Conservation (phyloP, 2,329 filamentous ascomycete genomes). For the Claviceps africana region DNA sequence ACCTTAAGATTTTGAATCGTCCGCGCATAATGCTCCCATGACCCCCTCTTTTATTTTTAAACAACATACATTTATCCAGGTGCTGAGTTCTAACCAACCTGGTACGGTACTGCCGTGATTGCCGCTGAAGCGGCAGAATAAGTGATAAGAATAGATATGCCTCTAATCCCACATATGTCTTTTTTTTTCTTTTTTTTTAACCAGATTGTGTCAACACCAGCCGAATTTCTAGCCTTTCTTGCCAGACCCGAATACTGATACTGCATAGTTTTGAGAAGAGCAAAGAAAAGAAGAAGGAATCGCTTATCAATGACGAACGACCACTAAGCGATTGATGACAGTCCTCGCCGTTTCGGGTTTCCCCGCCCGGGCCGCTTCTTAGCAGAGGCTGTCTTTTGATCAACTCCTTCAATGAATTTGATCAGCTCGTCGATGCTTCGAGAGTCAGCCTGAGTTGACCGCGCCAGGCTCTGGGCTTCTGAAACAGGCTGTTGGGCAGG, state of each 20-base stretch:
- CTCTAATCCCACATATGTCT: neutral
- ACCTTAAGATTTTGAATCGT: neutral
- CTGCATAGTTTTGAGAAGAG: neutral
- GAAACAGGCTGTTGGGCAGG: conserved; percentile 15
- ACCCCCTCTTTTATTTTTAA: neutral
- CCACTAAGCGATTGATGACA: conserved; percentile 3
- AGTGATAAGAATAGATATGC: neutral
- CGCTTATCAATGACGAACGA: neutral
- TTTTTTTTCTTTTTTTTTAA: neutral
- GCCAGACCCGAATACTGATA: neutral
- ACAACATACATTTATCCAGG: neutral
- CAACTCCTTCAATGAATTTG: conserved; percentile 78
- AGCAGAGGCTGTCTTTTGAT: conserved; percentile 35
- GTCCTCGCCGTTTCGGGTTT: conserved; percentile 42
- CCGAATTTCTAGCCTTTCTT: neutral
- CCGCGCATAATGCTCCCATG: neutral
- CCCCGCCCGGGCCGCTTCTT: conserved; percentile 42
- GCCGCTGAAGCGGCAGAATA: neutral
- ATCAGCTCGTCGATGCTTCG: conserved; percentile 87
- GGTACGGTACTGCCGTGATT: neutral
- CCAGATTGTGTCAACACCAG: neutral
- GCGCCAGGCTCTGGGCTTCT: conserved; percentile 17
- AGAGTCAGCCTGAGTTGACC: conserved; percentile 43
- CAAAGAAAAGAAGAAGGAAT: neutral
- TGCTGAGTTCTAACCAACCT: neutral